Conservation (phyloP, 1,284 basidiomycete genomes). For the Singerocomus inundabilis region DNA sequence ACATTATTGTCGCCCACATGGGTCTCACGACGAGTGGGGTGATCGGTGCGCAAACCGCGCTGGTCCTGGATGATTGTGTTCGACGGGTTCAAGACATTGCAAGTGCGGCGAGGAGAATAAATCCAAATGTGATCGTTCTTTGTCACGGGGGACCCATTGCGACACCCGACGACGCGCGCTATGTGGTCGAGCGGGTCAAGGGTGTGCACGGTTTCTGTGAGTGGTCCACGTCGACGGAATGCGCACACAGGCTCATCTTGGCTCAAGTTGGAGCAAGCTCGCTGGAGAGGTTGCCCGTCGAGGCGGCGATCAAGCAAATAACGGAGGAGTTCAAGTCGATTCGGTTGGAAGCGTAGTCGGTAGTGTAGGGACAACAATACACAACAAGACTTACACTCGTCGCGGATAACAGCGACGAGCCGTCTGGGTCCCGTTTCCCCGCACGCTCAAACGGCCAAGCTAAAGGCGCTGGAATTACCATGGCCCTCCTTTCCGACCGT, state of each 20-base stretch:
- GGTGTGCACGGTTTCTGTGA: conserved; percentile 31
- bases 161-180: conserved; percentile 22
- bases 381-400: conserved; percentile 30
- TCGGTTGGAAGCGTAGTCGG: conserved; percentile 3
- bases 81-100: conserved; percentile 20
- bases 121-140: conserved; percentile 24
- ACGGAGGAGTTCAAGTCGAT: conserved; percentile 26
- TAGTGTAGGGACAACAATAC: conserved; percentile 28
- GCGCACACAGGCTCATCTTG: background rate
- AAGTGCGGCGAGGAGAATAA: conserved; percentile 20
- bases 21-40: conserved; percentile 31
- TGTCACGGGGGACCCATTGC: conserved; percentile 33
- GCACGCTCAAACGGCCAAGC: conserved; percentile 12
- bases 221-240: background rate
- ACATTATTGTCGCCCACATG: conserved; percentile 34
- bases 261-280: conserved; percentile 29
- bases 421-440: conserved; percentile 1
- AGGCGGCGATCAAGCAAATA: conserved; percentile 19
- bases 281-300: conserved; percentile 30
- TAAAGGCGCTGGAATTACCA: conserved; percentile 25
- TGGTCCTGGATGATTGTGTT: conserved; percentile 27
- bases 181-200: conserved; percentile 23
- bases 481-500: conserved; percentile 67
- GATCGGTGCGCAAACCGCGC: conserved; percentile 28
- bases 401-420: conserved; percentile 12